Conservation (phyloP, 768 basidiomycete species). For the Boletales sp. region DNA sequence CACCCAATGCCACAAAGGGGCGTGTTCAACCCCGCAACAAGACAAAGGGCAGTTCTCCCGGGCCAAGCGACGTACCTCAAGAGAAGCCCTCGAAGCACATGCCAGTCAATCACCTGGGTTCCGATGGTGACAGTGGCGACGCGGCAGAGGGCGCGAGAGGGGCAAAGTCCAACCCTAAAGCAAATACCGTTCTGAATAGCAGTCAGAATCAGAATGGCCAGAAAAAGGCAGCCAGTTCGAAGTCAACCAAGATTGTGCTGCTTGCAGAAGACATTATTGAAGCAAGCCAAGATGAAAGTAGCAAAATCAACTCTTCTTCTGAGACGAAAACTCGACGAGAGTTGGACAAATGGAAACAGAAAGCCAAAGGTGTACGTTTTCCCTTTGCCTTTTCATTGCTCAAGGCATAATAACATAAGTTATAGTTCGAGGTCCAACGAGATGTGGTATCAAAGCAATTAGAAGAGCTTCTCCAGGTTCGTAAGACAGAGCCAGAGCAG, state of each 20-base stretch:
- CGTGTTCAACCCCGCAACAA: conserved; percentile 20
- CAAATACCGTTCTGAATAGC: neutral
- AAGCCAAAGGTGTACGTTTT: conserved; percentile 22
- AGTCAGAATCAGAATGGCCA: conserved; percentile 6
- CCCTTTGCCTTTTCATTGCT: neutral
- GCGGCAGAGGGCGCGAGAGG: conserved; percentile 5
- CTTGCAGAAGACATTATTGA: conserved; percentile 13
- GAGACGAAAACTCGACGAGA: conserved; percentile 18
- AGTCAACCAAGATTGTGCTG: conserved; percentile 5
- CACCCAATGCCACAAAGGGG: conserved; percentile 9
- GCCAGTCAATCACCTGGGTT: neutral
- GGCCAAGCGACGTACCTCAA: conserved; percentile 8
- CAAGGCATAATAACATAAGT: neutral
- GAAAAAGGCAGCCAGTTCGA: conserved; percentile 9
- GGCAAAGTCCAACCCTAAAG: conserved; percentile 18
- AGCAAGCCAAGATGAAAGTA: conserved; percentile 7
- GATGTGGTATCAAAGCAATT: conserved; percentile 50
- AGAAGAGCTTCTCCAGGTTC: conserved; percentile 54
- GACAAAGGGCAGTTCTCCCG: conserved; percentile 11
- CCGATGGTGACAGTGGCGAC: conserved; percentile 1
- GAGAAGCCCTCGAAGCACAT: conserved; percentile 17
- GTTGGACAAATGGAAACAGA: conserved; percentile 31
- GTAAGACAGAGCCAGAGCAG: conserved; percentile 65
- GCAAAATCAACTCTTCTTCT: conserved; percentile 9
- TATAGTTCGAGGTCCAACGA: conserved; percentile 38